Conservation (phyloP, 139 green algal genomes). For the Picochlorum sp. region DNA sequence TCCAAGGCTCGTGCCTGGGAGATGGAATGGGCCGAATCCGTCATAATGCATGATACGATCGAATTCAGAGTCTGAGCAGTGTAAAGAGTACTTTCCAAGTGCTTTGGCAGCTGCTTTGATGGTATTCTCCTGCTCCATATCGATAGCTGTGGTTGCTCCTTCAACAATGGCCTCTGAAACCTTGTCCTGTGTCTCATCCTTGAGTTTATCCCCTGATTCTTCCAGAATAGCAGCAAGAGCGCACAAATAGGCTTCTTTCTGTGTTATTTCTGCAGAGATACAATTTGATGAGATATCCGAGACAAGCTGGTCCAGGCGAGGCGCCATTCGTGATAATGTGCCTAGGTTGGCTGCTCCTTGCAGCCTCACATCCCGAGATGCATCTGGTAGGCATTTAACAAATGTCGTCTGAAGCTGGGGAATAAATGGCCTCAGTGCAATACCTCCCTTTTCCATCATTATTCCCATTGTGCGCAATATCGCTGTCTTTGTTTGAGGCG, state of each 20-base stretch:
- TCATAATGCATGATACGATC: conserved; percentile 25
- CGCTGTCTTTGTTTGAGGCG: conserved; percentile 68
- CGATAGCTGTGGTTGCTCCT: neutral
- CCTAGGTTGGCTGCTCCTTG: conserved; percentile 74
- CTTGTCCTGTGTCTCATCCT: conserved; percentile 36
- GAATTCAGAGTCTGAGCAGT: conserved; percentile 20
- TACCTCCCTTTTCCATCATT: conserved; percentile 78
- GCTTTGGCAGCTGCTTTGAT: conserved; percentile 16
- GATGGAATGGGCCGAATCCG: conserved; percentile 22
- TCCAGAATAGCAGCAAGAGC: conserved; percentile 59
- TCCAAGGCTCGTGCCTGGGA: conserved; percentile 1
- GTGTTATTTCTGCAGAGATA: conserved; percentile 6
- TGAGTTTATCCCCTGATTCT: conserved; percentile 44
- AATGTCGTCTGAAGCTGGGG: conserved; percentile 98
- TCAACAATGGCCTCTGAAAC: conserved; percentile 26
- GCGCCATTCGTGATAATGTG: conserved; percentile 54
- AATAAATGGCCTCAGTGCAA: conserved; percentile 87
- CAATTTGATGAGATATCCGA: conserved; percentile 22
- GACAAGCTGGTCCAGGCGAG: conserved; percentile 67
- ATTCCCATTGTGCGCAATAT: conserved; percentile 81
- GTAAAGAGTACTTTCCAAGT: conserved; percentile 22
- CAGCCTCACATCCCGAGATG: conserved; percentile 22
- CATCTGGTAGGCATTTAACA: conserved; percentile 90
- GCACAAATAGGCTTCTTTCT: conserved; percentile 53
- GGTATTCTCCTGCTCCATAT: conserved; percentile 34